These are phyloP conservation scores for Carex myosuroides DNA, from an alignment of 176 grass and related monocot species.

Conservation along the genomic window DNA sequence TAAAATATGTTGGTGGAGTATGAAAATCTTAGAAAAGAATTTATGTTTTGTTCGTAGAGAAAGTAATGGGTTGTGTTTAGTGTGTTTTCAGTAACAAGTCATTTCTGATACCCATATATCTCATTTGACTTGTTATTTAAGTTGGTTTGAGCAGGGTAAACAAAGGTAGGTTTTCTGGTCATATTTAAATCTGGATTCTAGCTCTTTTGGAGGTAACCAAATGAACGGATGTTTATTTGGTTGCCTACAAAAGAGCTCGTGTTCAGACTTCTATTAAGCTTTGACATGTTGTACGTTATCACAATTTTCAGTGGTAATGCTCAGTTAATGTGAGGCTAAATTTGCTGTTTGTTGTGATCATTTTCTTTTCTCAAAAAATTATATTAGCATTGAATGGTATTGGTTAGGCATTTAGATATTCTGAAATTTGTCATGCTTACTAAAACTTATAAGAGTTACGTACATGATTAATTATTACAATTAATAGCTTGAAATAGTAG, in stretches of 20 bases:
- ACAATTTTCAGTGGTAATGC: neutral
- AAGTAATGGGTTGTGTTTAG: neutral
- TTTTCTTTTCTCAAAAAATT: neutral
- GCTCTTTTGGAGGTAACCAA: slow-evolving; percentile 4
- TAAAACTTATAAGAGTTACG: too few relatives aligned
- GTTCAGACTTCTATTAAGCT: neutral
- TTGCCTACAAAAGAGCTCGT: slow-evolving; percentile 13
- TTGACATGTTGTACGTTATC: neutral
- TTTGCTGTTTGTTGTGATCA: neutral
- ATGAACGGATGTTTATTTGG: neutral
- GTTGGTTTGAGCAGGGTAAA: neutral
- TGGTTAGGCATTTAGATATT: neutral
- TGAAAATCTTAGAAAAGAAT: neutral
- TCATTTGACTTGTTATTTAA: slow-evolving; percentile 3
- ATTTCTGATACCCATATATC: neutral
- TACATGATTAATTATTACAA: too few relatives aligned
- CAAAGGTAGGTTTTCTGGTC: neutral
- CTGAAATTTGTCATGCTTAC: neutral
- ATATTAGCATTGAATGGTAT: neutral
- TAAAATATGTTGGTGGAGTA: neutral
- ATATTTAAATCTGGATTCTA: slow-evolving; percentile 4
- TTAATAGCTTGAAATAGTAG: neutral
- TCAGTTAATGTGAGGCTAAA: neutral
- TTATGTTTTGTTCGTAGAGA: neutral
- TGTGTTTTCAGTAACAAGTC: neutral